Evolutionary conservation across 345 rosid genomes (phyloP).

Genomic region (Hevea brasiliensis): DNA sequence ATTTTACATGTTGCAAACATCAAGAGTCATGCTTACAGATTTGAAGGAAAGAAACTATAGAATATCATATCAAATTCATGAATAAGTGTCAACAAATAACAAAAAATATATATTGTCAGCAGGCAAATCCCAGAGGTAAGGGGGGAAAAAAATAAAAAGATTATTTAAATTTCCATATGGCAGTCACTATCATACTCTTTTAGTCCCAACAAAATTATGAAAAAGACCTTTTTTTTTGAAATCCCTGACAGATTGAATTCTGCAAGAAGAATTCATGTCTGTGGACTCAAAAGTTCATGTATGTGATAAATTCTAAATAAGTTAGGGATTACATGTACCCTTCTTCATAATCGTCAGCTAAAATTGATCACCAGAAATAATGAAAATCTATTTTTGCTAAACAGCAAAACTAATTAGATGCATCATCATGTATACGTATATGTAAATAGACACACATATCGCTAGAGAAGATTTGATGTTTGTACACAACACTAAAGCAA

Average conservation of each 20-base stretch:
- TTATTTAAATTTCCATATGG: not conserved
- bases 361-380: not conserved
- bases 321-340: not conserved
- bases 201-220: not conserved
- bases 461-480: too few relatives aligned
- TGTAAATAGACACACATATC: too few relatives aligned
- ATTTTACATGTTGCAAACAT: constrained; percentile 23
- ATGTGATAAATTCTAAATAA: not conserved
- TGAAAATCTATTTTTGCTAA: not conserved
- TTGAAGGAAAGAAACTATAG: constrained; percentile 16
- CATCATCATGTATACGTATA: not conserved
- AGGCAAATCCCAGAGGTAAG: not conserved
- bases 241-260: not conserved
- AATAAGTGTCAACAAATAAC: not conserved
- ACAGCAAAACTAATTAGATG: not conserved
- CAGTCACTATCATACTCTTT: not conserved
- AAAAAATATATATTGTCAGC: not conserved
- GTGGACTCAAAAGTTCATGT: not conserved
- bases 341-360: not conserved
- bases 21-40: constrained; percentile 10
- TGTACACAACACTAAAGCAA: not conserved
- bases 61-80: not conserved
- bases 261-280: too few relatives aligned
- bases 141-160: not conserved
- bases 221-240: not conserved